Conservation (phyloP, 1,284 basidiomycete species). For the Farysia itapuensis region DNA sequence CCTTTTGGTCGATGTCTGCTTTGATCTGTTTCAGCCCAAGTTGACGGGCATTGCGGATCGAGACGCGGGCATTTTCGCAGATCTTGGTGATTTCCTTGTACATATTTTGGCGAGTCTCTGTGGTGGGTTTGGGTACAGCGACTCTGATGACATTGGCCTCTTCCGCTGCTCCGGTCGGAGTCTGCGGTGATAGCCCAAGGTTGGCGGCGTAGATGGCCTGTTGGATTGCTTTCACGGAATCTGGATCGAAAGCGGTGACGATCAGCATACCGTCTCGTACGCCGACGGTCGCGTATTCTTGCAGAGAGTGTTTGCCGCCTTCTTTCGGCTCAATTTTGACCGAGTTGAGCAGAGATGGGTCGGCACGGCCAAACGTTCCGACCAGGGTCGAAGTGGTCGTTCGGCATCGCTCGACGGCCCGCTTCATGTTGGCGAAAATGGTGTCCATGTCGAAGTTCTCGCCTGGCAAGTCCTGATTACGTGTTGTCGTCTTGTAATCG, state of each 20-base stretch:
- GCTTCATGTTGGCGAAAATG: constrained; percentile 35
- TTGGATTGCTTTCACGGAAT: constrained; percentile 55
- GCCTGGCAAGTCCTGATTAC: constrained; percentile 39
- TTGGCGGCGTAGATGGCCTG: constrained; percentile 50
- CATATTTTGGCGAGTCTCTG: constrained; percentile 49
- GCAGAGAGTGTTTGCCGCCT: constrained; percentile 28
- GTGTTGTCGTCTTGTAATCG: constrained; percentile 26
- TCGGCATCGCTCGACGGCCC: constrained; percentile 38
- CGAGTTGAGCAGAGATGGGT: constrained; percentile 45
- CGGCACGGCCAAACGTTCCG: constrained; percentile 41
- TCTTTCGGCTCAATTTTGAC: constrained; percentile 37
- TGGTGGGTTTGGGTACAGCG: constrained; percentile 52
- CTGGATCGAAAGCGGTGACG: constrained; percentile 51
- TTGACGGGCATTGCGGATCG: constrained; percentile 49
- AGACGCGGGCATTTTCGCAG: constrained; percentile 55
- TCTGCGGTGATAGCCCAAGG: constrained; percentile 49
- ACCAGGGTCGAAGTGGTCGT: constrained; percentile 35
- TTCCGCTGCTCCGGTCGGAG: constrained; percentile 1
- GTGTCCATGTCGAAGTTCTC: constrained; percentile 42
- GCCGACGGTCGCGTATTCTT: constrained; percentile 56
- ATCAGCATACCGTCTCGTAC: constrained; percentile 49
- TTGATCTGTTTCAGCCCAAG: constrained; percentile 56
- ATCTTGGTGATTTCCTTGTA: constrained; percentile 50
- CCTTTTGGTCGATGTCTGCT: constrained; percentile 47
- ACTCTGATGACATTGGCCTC: constrained; percentile 40